phyloP scores from a whole-genome alignment of 371 early-diverging fungal species.

The Syncephalastrum contaminatum region DNA sequence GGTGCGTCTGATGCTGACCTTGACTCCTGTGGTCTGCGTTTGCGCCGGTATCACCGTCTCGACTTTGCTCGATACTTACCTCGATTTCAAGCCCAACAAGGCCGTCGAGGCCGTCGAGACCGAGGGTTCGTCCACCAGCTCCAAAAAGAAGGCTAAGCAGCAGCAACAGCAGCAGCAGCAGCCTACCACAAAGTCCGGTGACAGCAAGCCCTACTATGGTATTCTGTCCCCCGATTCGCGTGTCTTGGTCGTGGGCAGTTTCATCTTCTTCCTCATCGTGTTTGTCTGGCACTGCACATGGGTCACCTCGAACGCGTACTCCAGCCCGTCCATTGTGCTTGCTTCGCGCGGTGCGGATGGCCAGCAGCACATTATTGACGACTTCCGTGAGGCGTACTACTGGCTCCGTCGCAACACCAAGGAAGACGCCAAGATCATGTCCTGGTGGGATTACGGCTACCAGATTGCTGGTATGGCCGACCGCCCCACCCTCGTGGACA shows the following conservation, averaged over 20 bases:
- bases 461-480: slow-evolving; percentile 99
- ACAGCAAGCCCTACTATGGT: slow-evolving; percentile 27
- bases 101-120: slow-evolving; percentile 6
- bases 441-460: slow-evolving; percentile 99
- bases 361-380: slow-evolving; percentile 94
- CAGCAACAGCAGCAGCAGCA: slow-evolving; percentile 8
- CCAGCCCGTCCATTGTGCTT: slow-evolving; percentile 98
- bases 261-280: slow-evolving; percentile 68
- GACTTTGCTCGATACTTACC: slow-evolving; percentile 78
- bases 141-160: slow-evolving; percentile 15
- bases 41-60: slow-evolving; percentile 91
- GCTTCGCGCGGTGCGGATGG: slow-evolving; percentile 86
- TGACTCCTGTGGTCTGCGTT: slow-evolving; percentile 97
- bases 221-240: slow-evolving; percentile 46
- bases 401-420: slow-evolving; percentile 98
- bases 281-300: slow-evolving; percentile 98
- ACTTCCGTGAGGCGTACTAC: slow-evolving; percentile 99
- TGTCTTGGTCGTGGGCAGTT: slow-evolving; percentile 50
- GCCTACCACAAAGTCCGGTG: slow-evolving; percentile 5
- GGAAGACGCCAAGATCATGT: slow-evolving; percentile 91
- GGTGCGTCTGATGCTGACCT: slow-evolving; percentile 97
- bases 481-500: slow-evolving; percentile 96
- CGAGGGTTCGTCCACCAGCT: slow-evolving; percentile 12
- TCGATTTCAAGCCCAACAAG: slow-evolving; percentile 32
- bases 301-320: slow-evolving; percentile 97